These are phyloP conservation scores for Mycosphaerella arachidis DNA, from an alignment of 2,329 filamentous ascomycete genomes.

Conservation along the genomic window DNA sequence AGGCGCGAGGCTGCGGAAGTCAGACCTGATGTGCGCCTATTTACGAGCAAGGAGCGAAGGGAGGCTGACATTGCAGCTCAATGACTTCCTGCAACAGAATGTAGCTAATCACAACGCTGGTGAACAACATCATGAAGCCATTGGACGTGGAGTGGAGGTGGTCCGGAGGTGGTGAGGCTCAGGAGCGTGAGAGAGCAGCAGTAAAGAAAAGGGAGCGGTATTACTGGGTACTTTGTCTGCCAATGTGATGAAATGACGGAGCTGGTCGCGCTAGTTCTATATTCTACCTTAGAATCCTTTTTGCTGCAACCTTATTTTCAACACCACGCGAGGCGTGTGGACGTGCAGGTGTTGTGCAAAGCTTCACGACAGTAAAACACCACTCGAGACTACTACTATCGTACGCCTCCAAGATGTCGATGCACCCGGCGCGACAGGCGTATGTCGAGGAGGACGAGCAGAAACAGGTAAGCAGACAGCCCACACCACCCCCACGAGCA, in stretches of 20 bases:
- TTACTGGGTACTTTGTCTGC: neutral
- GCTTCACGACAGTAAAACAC: neutral
- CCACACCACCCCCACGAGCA: slow-evolving; percentile 6
- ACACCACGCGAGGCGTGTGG: neutral
- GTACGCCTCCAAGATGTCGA: slow-evolving; percentile 12
- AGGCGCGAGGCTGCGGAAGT: slow-evolving; percentile 18
- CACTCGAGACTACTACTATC: neutral
- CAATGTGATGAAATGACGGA: neutral
- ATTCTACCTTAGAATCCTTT: neutral
- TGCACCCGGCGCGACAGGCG: slow-evolving; percentile 81
- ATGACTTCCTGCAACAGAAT: slow-evolving; percentile 8
- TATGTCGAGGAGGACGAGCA: slow-evolving; percentile 87
- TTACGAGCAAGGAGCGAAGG: slow-evolving; percentile 17
- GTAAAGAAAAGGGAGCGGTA: neutral
- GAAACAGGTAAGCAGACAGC: slow-evolving; percentile 53
- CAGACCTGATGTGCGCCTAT: slow-evolving; percentile 15
- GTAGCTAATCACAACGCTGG: slow-evolving; percentile 17
- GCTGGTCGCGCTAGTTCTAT: neutral
- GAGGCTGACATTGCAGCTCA: slow-evolving; percentile 26
- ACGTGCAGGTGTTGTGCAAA: neutral
- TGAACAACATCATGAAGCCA: slow-evolving; percentile 17
- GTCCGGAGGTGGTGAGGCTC: neutral
- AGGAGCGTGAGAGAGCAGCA: neutral
- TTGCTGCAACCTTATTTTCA: neutral
- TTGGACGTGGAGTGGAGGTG: neutral